These are phyloP conservation scores for Puccinia sorghi DNA, from an alignment of 1,284 basidiomycete genomes.

Conservation along the genomic window DNA sequence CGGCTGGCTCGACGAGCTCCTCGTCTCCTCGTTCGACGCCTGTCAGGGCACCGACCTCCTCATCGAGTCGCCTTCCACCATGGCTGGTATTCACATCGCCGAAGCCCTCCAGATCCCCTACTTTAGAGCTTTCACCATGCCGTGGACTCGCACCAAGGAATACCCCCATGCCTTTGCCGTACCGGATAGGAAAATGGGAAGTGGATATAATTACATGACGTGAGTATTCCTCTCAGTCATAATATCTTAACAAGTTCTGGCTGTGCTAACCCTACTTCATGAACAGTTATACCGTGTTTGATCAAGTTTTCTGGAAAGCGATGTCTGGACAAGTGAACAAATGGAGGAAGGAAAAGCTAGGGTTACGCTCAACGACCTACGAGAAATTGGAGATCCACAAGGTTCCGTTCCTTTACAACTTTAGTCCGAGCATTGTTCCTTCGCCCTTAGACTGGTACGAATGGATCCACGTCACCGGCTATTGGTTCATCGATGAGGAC, in stretches of 20 bases:
- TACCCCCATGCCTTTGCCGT: constrained; percentile 98
- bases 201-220: constrained; percentile 96
- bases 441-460: constrained; percentile 95
- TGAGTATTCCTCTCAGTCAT: constrained; percentile 51
- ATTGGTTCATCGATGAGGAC: constrained; percentile 53
- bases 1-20: constrained; percentile 91
- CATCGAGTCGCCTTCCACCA: constrained; percentile 91
- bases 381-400: constrained; percentile 95
- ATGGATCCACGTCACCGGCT: constrained; percentile 87
- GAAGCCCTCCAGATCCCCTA: constrained; percentile 91
- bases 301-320: constrained; percentile 96
- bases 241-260: constrained; percentile 1
- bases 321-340: constrained; percentile 90
- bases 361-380: constrained; percentile 75
- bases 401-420: constrained; percentile 96
- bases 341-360: constrained; percentile 80
- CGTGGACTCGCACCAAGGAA: constrained; percentile 71
- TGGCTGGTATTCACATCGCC: constrained; percentile 98
- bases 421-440: constrained; percentile 74
- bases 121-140: constrained; percentile 86
- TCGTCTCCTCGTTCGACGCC: constrained; percentile 89
- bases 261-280: neutral
- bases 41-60: constrained; percentile 92
- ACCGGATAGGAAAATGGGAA: constrained; percentile 91
- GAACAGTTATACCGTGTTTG: constrained; percentile 86